Percentiles rank a stretch among this genome's conserved stretches.
These are phyloP conservation scores for Nicotiana benthamiana DNA, from an alignment of 257 asterid genomes.

Conservation along the genomic window DNA sequence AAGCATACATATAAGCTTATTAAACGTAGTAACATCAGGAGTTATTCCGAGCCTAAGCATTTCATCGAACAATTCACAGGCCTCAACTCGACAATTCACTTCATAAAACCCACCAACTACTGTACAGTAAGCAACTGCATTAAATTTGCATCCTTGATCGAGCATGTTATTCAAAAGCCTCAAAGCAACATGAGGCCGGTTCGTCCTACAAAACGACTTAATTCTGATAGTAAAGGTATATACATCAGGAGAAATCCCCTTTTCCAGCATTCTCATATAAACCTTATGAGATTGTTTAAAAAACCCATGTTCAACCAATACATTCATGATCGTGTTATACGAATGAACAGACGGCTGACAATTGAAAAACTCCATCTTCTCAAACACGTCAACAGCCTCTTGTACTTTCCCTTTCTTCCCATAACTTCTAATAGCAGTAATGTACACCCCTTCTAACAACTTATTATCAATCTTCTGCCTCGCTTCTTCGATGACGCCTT, in stretches of 20 bases:
- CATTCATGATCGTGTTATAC: constrained; percentile 69
- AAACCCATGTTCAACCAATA: constrained; percentile 67
- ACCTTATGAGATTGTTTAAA: constrained; percentile 80
- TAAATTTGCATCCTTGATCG: constrained; percentile 57
- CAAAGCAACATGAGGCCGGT: constrained; percentile 68
- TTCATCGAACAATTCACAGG: constrained; percentile 52
- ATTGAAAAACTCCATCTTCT: constrained; percentile 85
- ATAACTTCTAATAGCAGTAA: constrained; percentile 62
- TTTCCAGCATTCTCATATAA: constrained; percentile 78
- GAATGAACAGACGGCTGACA: constrained; percentile 65
- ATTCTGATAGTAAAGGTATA: constrained; percentile 76
- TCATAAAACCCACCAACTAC: constrained; percentile 73
- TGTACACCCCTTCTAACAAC: constrained; percentile 67
- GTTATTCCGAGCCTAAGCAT: constrained; percentile 59
- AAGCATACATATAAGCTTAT: constrained; percentile 61
- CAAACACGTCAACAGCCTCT: constrained; percentile 75
- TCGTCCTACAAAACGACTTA: constrained; percentile 77
- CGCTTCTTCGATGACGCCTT: constrained; percentile 52
- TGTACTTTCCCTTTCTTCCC: constrained; percentile 67
- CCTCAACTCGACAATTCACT: constrained; percentile 39
- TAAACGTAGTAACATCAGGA: constrained; percentile 64
- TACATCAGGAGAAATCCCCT: constrained; percentile 64
- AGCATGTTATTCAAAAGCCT: constrained; percentile 87
- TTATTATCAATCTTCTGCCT: constrained; percentile 42
- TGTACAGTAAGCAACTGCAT: constrained; percentile 73